Evolutionary conservation across 2,329 filamentous ascomycete species (phyloP).

Genomic region (Nigrospora osmanthi): DNA sequence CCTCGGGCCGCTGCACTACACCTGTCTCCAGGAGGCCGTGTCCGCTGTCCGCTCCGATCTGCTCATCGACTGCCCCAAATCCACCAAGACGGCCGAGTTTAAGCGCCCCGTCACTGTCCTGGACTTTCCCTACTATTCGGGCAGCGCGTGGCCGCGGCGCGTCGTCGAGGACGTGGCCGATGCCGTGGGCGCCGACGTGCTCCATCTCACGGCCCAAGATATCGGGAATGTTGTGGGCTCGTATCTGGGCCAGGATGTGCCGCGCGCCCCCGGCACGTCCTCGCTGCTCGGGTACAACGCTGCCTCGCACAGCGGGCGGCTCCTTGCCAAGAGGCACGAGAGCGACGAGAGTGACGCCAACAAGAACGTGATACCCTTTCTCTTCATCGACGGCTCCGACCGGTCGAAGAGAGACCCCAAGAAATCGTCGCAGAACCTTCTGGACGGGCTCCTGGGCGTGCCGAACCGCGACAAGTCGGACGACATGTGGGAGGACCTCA

Average conservation of each 20-base stretch:
- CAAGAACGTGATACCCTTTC: conserved; percentile 3
- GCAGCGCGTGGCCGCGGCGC: conserved; percentile 11
- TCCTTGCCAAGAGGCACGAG: conserved; percentile 5
- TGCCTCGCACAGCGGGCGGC: conserved; percentile 44
- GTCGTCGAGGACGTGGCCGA: conserved; percentile 50
- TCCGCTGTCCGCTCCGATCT: conserved; percentile 16
- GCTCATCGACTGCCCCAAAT: conserved; percentile 13
- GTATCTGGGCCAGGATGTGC: conserved; percentile 58
- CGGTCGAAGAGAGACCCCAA: conserved; percentile 12
- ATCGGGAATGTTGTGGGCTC: conserved; percentile 62
- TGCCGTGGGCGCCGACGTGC: conserved; percentile 55
- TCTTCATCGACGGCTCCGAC: conserved; percentile 9
- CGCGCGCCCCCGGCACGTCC: conserved; percentile 34
- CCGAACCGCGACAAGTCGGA: conserved; percentile 27
- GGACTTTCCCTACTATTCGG: conserved; percentile 15
- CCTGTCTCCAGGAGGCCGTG: conserved; percentile 13
- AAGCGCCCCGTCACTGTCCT: conserved; percentile 19
- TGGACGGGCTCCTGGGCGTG: conserved; percentile 36
- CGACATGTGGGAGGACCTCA: conserved; percentile 54
- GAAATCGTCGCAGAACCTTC: conserved; percentile 20
- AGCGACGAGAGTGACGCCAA: conserved; percentile 8
- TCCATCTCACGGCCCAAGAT: conserved; percentile 62
- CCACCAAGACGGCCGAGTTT: conserved; percentile 12
- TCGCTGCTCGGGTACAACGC: conserved; percentile 50
- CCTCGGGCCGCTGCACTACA: conserved; percentile 9